These are phyloP conservation scores for Thraustochytrium sp. DNA, from an alignment of 352 stramenopile genomes.

Conservation along the genomic window DNA sequence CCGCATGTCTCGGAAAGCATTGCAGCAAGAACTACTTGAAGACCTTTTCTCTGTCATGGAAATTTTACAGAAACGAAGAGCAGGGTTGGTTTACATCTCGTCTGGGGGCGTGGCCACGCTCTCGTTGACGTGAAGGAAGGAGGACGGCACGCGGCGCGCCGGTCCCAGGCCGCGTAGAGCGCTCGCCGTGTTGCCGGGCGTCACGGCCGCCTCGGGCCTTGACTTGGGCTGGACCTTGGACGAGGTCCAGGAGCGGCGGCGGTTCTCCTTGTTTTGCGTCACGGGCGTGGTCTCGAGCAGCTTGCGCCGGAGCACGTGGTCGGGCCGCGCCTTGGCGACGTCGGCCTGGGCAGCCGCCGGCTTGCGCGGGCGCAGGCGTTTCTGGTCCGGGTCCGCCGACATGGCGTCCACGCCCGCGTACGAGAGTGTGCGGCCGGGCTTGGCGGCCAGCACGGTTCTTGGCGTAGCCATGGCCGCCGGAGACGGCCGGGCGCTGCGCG, in stretches of 20 bases:
- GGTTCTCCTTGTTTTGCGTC: not conserved
- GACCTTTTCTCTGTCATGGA: no score
- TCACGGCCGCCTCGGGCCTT: not conserved
- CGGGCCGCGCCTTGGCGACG: not conserved
- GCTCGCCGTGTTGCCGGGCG: not conserved
- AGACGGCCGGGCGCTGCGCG: no score
- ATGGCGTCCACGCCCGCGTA: not conserved
- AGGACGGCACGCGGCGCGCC: not conserved
- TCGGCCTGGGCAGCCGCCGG: no score
- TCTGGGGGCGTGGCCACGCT: no score
- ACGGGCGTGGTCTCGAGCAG: not conserved
- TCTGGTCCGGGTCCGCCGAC: not conserved
- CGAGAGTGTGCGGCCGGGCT: not conserved
- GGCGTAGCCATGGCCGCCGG: not conserved
- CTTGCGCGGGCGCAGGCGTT: not conserved
- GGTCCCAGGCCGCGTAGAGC: not conserved
- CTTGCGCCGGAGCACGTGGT: not conserved
- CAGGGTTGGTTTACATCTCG: no score
- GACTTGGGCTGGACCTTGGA: not conserved
- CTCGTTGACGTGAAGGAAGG: not conserved
- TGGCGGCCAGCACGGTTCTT: not conserved
- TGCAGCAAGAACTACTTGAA: no score
- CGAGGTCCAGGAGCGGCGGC: not conserved
- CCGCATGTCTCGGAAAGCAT: no score
- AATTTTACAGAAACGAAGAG: no score